Base-by-base conservation (phyloP, 169 alveolate species). In the Cytauxzoon felis region DNA sequence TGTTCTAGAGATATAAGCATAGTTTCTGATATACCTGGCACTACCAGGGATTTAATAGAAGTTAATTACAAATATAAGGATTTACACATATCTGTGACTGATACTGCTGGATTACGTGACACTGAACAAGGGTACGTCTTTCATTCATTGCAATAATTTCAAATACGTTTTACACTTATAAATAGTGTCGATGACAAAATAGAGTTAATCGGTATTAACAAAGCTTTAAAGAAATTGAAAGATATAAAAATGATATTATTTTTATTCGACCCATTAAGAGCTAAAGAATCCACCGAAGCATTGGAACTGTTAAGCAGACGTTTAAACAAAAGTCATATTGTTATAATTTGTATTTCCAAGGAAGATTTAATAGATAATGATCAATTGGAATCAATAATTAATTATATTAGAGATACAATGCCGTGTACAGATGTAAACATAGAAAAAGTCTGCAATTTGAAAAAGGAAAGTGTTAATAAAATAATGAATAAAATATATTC, bases 31-130 rank as follows among this genome's bases (percentile, higher is more conserved):
- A 34, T 80, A 38, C 72, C 82, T 29, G 91, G 91, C 3, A 78
- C 89, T 19, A 85, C 91, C 16, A 61, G 87, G 9, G 91, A 85
- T 42, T 43, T 80, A 19, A 57, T 85, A n/a, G 75, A 75, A 42
- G 81, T 52, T 24, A 53, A 34, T 26, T 58, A 75, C 32, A 75
- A 69, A 18, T 38, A 73, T n/a, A 16, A 43, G 33, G 86, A 70
- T 8, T 34, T 76, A 13, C 29, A 45, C 13, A 61, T 69, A 30
- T 76, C 64, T n/a, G 50, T 85, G 2, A 65, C 73, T 19, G 91
- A 85, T 36, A 68, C 91, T 0, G 91, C 91, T 0, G 91, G 91
- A 19, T 40, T 85, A 13, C 29, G 65, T 29, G 45, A 30, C 32
- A 2, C 59, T 23, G 4, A 7, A 29, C 33, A 18, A 5, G 5